Base-by-base conservation (phyloP, 495 filamentous ascomycete species). In the Xeromyces bisporus region DNA sequence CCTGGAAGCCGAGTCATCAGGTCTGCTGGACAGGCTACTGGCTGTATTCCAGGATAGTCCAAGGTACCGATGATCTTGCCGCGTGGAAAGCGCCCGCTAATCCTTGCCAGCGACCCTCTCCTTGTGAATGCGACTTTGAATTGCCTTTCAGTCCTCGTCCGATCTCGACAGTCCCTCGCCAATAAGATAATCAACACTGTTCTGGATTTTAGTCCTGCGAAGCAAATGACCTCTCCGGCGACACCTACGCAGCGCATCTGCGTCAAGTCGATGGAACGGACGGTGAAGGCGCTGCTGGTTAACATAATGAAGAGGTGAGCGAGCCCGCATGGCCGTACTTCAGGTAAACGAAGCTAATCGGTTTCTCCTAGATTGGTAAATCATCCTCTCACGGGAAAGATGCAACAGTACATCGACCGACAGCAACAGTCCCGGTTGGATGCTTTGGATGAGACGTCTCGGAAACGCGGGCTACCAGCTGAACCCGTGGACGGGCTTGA, bases 251-350 rank as follows among this genome's bases (percentile, higher is more conserved):
- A 69, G 18, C 83, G 77, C 32, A 73, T 99, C 21, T 70, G 82
- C 24, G 61, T 93, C 29, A 82, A 78, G 53, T 93, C 85, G 1
- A 89, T 96, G 73, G 89, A 89, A 50, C 78, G 89, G 38, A 99
- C 89, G 10, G 79, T 80, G 1, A 69, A 83, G 33, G 69, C 79
- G 34, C 52, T 99, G 23, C 63, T 96, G 10, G 65, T 78, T 23
- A 83, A 93, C 48, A 57, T 93, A 20, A 56, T 73, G 34, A 81
- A 79, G 55, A 70, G 73, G 80, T 86, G 66, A 32, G 55, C 26
- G 30, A 11, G 26, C 4, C 9, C 18, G 18, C 21, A 42, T 25
- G 18, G 30, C n/a, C n/a, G n/a, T n/a, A n/a, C n/a, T n/a, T n/a
- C n/a, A n/a, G n/a, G n/a, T n/a, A n/a, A n/a, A n/a, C n/a, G n/a